These are phyloP conservation scores for Hyparrhenia diplandra DNA, from an alignment of 176 grass and related monocot genomes.

Conservation along the genomic window DNA sequence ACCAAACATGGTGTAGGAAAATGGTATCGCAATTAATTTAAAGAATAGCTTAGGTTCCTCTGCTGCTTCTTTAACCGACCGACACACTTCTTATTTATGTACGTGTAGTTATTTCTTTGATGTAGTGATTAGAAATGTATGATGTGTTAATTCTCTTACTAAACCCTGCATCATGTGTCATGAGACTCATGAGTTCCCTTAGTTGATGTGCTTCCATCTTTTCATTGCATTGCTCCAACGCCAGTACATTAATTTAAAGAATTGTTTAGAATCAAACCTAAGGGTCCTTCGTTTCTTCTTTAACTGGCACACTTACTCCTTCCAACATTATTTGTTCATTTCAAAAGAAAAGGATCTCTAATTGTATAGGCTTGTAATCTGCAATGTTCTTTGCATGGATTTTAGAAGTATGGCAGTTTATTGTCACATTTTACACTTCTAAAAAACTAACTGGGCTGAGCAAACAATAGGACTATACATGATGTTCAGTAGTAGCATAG, in stretches of 20 bases:
- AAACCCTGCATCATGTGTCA: no score
- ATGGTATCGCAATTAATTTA: not conserved
- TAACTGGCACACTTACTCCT: no score
- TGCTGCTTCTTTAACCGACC: no score
- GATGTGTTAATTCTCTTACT: no score
- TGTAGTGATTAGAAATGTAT: no score
- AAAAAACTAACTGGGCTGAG: not conserved
- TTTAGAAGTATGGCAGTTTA: not conserved
- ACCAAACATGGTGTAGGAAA: not conserved
- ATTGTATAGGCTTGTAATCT: not conserved
- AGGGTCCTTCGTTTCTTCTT: not conserved
- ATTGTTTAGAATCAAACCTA: not conserved
- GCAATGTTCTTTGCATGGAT: not conserved
- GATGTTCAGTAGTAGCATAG: not conserved
- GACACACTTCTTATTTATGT: no score
- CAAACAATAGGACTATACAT: not conserved
- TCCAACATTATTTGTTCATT: not conserved
- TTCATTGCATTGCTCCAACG: no score
- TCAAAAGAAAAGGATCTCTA: not conserved
- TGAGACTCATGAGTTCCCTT: no score
- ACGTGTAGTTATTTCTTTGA: no score
- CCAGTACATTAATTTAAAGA: no score
- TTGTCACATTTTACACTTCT: not conserved
- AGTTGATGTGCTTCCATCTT: no score
- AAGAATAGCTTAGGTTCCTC: no score